Conservation (phyloP, 495 filamentous ascomycete species). For the Daldinia loculata region DNA sequence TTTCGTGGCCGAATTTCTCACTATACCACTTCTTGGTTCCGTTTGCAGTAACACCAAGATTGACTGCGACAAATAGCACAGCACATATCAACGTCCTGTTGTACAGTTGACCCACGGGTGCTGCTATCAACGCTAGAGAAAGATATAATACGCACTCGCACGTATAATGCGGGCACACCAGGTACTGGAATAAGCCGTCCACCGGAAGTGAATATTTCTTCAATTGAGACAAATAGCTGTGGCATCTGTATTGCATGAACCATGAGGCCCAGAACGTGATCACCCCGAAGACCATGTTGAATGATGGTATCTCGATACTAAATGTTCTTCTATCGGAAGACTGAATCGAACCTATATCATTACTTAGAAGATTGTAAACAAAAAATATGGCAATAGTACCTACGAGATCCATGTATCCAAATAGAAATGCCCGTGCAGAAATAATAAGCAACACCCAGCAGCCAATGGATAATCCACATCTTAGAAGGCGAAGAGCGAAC, state of each 20-base stretch:
- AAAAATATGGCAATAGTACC: slow-evolving; percentile 31
- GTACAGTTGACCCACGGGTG: slow-evolving; percentile 65
- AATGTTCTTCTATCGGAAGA: slow-evolving; percentile 37
- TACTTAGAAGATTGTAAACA: slow-evolving; percentile 29
- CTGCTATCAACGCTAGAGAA: slow-evolving; percentile 76
- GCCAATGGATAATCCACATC: slow-evolving; percentile 88
- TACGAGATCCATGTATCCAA: slow-evolving; percentile 89
- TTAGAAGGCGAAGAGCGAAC: slow-evolving; percentile 68
- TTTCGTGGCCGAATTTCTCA: slow-evolving; percentile 75
- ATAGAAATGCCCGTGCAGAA: slow-evolving; percentile 72
- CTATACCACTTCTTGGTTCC: slow-evolving; percentile 83
- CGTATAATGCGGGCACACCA: slow-evolving; percentile 92
- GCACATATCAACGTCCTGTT: slow-evolving; percentile 80
- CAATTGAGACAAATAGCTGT: slow-evolving; percentile 79
- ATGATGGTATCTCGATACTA: slow-evolving; percentile 56
- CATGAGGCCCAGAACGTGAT: slow-evolving; percentile 78
- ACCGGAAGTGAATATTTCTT: slow-evolving; percentile 84
- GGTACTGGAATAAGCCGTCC: slow-evolving; percentile 67
- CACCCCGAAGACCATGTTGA: slow-evolving; percentile 68
- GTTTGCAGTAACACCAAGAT: slow-evolving; percentile 83
- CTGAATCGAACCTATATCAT: slow-evolving; percentile 34
- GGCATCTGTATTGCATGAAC: slow-evolving; percentile 79
- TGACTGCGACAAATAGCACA: slow-evolving; percentile 75
- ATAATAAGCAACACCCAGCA: slow-evolving; percentile 83
- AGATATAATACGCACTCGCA: slow-evolving; percentile 87